Percentiles rank a stretch among this genome's conserved stretches.
Evolutionary conservation across 495 filamentous ascomycete genomes (phyloP).

Genomic region (Lineolata rhizophorae): DNA sequence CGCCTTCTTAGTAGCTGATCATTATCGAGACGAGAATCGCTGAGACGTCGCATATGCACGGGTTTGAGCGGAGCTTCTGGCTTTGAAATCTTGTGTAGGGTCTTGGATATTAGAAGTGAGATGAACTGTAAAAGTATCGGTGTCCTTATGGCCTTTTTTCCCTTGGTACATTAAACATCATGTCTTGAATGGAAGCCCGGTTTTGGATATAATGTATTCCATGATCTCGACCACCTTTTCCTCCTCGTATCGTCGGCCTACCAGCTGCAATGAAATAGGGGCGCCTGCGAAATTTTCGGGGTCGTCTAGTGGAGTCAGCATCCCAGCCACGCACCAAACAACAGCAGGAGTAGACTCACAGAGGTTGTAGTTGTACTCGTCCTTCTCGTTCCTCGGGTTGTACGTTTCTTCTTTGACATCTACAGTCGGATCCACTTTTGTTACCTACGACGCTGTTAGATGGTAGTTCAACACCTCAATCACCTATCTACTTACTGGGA

Average conservation of each 20-base stretch:
- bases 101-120: too few relatives aligned
- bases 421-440: slow-evolving; percentile 20
- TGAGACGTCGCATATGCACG: too few relatives aligned
- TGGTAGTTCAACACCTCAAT: not conserved
- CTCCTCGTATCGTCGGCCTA: slow-evolving; percentile 21
- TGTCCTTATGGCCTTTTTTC: too few relatives aligned
- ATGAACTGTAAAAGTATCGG: too few relatives aligned
- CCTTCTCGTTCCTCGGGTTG: slow-evolving; percentile 17
- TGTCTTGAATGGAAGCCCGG: too few relatives aligned
- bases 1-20: slow-evolving; percentile 80
- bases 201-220: too few relatives aligned
- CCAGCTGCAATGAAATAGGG: slow-evolving; percentile 22
- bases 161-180: not conserved
- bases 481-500: slow-evolving; percentile 21
- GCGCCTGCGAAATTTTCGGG: slow-evolving; percentile 12
- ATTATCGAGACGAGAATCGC: slow-evolving; percentile 31
- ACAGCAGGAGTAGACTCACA: slow-evolving; percentile 13
- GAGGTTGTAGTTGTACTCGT: slow-evolving; percentile 19
- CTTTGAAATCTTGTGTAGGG: too few relatives aligned
- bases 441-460: not conserved
- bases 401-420: slow-evolving; percentile 15
- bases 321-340: not conserved
- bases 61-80: too few relatives aligned
- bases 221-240: slow-evolving; percentile 23
- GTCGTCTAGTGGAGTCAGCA: slow-evolving; percentile 8